Conservation (phyloP, 2,329 filamentous ascomycete genomes). For the Talaromyces sp. region DNA sequence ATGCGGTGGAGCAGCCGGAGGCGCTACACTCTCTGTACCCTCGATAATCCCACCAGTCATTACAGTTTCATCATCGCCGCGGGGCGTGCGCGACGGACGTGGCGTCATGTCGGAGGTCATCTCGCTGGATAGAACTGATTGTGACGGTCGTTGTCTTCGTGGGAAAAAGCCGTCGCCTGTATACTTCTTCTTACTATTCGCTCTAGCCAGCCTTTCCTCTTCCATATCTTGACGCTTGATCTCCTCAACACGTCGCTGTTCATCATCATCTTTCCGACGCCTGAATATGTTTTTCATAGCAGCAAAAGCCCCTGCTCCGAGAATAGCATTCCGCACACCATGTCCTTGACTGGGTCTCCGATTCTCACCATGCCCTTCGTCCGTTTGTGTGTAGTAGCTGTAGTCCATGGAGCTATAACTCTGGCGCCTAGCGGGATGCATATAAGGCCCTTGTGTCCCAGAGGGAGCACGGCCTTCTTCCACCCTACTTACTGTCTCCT, state of each 20-base stretch:
- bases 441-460: slow-evolving; percentile 19
- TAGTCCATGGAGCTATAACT: slow-evolving; percentile 25
- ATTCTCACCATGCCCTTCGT: slow-evolving; percentile 38
- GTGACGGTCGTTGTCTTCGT: slow-evolving; percentile 26
- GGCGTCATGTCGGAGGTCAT: slow-evolving; percentile 31
- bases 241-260: slow-evolving; percentile 56
- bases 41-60: slow-evolving; percentile 28
- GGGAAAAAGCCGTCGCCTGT: slow-evolving; percentile 59
- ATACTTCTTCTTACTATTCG: slow-evolving; percentile 57
- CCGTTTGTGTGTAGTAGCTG: slow-evolving; percentile 38
- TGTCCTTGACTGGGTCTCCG: slow-evolving; percentile 37
- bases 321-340: slow-evolving; percentile 54
- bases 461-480: slow-evolving; percentile 48
- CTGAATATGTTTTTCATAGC: slow-evolving; percentile 55
- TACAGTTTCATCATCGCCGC: slow-evolving; percentile 31
- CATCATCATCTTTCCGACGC: slow-evolving; percentile 51
- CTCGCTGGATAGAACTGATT: slow-evolving; percentile 34
- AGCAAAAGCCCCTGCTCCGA: slow-evolving; percentile 65
- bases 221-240: slow-evolving; percentile 48
- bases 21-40: slow-evolving; percentile 30
- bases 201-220: slow-evolving; percentile 49
- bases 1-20: slow-evolving; percentile 38
- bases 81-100: slow-evolving; percentile 20
- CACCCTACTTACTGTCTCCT: slow-evolving; percentile 38
- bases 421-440: slow-evolving; percentile 23